Evolutionary conservation across 2,329 filamentous ascomycete species (phyloP).

Genomic region (Aspergillus nomiae): DNA sequence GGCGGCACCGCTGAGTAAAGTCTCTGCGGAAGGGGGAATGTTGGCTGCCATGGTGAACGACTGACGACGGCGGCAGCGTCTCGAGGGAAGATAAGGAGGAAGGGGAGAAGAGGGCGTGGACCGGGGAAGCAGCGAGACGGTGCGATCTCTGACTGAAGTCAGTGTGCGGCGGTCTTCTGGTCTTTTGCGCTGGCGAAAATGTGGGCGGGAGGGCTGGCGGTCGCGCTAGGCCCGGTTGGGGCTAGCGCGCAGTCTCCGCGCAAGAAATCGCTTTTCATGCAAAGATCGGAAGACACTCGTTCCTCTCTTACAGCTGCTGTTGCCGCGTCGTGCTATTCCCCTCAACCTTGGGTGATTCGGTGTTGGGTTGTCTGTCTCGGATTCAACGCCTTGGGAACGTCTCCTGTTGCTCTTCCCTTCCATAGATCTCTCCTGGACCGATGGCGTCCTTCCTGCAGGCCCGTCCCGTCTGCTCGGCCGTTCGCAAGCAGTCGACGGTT

Average conservation of each 20-base stretch:
- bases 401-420: slow-evolving; percentile 2
- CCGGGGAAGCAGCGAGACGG: slow-evolving; percentile 2
- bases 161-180: slow-evolving; percentile 26
- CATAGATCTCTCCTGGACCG: slow-evolving; percentile 16
- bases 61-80: slow-evolving; percentile 10
- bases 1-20: slow-evolving; percentile 52
- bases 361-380: slow-evolving; percentile 4
- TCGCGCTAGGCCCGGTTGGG: slow-evolving; percentile 33
- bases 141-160: slow-evolving; percentile 7
- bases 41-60: slow-evolving; percentile 54
- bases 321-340: background rate
- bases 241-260: slow-evolving; percentile 28
- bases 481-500: slow-evolving; percentile 37
- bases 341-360: slow-evolving; percentile 3
- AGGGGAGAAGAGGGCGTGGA: slow-evolving; percentile 18
- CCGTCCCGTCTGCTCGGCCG: slow-evolving; percentile 33
- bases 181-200: slow-evolving; percentile 34
- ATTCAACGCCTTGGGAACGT: background rate
- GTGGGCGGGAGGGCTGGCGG: slow-evolving; percentile 34
- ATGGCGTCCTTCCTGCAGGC: slow-evolving; percentile 37
- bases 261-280: slow-evolving; percentile 24
- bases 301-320: slow-evolving; percentile 1
- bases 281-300: slow-evolving; percentile 6
- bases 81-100: slow-evolving; percentile 21
- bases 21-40: slow-evolving; percentile 51